phyloP scores from a whole-genome alignment of 2,329 filamentous ascomycete genomes.

The Gnomoniopsis smithogilvyi region DNA sequence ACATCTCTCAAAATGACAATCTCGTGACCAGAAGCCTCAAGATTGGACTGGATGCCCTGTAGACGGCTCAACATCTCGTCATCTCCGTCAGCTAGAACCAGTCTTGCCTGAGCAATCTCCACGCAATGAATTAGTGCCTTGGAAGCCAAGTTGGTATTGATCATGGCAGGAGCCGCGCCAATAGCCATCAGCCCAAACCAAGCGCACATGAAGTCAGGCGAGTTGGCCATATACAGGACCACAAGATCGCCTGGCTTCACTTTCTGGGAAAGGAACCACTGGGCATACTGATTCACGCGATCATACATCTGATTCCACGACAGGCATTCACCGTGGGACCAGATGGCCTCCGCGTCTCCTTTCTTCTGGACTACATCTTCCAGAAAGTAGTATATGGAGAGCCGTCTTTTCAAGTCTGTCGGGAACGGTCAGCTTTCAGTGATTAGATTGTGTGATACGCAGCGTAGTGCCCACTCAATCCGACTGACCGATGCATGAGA shows the following conservation, averaged over 20 bases:
- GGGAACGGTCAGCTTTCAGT: constrained; percentile 1
- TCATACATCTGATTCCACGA: constrained; percentile 55
- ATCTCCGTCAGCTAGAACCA: constrained; percentile 59
- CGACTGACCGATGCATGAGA: background rate
- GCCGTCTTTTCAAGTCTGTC: constrained; percentile 46
- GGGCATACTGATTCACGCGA: constrained; percentile 57
- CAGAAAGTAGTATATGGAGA: constrained; percentile 65
- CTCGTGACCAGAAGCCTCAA: constrained; percentile 49
- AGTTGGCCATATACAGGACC: constrained; percentile 65
- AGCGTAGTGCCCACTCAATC: background rate
- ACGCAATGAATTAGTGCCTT: constrained; percentile 65
- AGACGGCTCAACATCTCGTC: constrained; percentile 52
- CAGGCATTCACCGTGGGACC: constrained; percentile 61
- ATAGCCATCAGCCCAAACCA: constrained; percentile 65
- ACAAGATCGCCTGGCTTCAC: constrained; percentile 60
- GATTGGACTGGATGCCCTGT: constrained; percentile 51
- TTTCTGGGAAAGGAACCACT: constrained; percentile 58
- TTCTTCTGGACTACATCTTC: constrained; percentile 50
- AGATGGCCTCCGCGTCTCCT: constrained; percentile 58
- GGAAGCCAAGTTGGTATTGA: constrained; percentile 66
- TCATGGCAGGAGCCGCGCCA: constrained; percentile 66
- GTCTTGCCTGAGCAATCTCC: constrained; percentile 49
- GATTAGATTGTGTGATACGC: background rate
- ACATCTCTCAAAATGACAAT: constrained; percentile 50
- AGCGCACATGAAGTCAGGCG: constrained; percentile 62